Percentiles rank a stretch among this genome's conserved stretches.
Conservation (phyloP, 768 basidiomycete species). For the Rhizopogon vesiculosus region DNA sequence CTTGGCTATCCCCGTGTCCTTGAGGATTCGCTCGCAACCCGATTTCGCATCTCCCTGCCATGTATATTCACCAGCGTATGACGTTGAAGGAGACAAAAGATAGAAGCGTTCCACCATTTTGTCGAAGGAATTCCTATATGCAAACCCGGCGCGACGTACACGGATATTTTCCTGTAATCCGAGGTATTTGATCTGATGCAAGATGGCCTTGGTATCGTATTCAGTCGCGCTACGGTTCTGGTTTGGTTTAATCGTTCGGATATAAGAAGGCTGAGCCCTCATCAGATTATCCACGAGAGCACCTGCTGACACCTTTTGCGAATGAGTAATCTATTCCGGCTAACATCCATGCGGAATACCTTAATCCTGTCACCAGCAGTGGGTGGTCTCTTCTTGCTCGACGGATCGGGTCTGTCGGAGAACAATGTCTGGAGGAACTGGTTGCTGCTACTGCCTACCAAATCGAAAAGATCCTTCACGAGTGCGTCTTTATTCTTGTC, state of each 20-base stretch:
- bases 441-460: conserved; percentile 77
- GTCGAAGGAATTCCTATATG: conserved; percentile 96
- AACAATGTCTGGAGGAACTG: conserved; percentile 85
- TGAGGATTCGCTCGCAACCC: conserved; percentile 89
- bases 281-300: conserved; percentile 97
- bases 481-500: conserved; percentile 99
- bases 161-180: conserved; percentile 98
- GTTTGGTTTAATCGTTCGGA: conserved; percentile 98
- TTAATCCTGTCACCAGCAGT: conserved; percentile 98
- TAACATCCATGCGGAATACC: conserved; percentile 33
- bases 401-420: conserved; percentile 92
- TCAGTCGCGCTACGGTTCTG: conserved; percentile 90
- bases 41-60: conserved; percentile 90
- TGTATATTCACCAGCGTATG: conserved; percentile 97
- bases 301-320: conserved; percentile 74
- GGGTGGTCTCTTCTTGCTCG: conserved; percentile 96
- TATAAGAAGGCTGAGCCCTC: conserved; percentile 96
- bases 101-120: conserved; percentile 99
- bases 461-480: conserved; percentile 90
- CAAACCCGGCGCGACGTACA: conserved; percentile 95
- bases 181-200: conserved; percentile 99
- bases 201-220: conserved; percentile 90
- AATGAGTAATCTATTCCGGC: background rate
- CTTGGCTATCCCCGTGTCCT: conserved; percentile 90
- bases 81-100: conserved; percentile 88